These are phyloP conservation scores for Prillingera fragicola DNA, from an alignment of 1,284 basidiomycete genomes.

Conservation along the genomic window DNA sequence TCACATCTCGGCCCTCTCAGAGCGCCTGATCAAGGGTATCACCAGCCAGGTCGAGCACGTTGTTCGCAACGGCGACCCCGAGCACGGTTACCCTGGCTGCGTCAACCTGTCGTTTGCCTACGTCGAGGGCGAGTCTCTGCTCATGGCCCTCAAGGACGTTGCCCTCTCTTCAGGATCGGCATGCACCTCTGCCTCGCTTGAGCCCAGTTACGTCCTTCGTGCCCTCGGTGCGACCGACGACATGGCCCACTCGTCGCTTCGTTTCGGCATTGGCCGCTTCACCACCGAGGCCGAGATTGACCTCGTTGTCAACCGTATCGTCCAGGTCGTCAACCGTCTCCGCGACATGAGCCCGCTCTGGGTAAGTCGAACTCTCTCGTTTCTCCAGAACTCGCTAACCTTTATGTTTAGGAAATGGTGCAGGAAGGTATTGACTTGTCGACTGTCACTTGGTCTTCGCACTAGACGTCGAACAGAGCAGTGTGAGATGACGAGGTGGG, in stretches of 20 bases:
- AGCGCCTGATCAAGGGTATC: constrained; percentile 77
- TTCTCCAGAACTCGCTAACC: no score
- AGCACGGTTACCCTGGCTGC: constrained; percentile 80
- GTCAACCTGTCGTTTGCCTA: constrained; percentile 95
- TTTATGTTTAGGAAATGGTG: constrained; percentile 59
- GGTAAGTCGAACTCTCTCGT: no score
- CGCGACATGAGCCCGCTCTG: constrained; percentile 83
- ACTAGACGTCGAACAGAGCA: neutral
- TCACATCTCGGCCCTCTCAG: constrained; percentile 68
- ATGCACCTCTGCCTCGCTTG: constrained; percentile 95
- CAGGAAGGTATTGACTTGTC: constrained; percentile 97
- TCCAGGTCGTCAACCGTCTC: constrained; percentile 69
- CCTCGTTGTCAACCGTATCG: constrained; percentile 84
- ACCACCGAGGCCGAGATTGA: constrained; percentile 97
- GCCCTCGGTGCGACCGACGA: constrained; percentile 96
- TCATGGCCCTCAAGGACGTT: constrained; percentile 99
- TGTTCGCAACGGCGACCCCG: constrained; percentile 82
- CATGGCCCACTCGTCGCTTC: constrained; percentile 96
- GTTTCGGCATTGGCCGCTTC: constrained; percentile 97
- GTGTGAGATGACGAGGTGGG: neutral
- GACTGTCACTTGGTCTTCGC: no score
- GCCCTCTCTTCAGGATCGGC: constrained; percentile 97
- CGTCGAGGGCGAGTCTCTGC: constrained; percentile 92
- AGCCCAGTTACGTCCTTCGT: constrained; percentile 96
- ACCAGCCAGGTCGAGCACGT: constrained; percentile 80